Evolutionary conservation across 345 rosid species (phyloP), one percentile per base, ranked within the genome.

Genomic region (Eucalyptus tenuipes): DNA sequence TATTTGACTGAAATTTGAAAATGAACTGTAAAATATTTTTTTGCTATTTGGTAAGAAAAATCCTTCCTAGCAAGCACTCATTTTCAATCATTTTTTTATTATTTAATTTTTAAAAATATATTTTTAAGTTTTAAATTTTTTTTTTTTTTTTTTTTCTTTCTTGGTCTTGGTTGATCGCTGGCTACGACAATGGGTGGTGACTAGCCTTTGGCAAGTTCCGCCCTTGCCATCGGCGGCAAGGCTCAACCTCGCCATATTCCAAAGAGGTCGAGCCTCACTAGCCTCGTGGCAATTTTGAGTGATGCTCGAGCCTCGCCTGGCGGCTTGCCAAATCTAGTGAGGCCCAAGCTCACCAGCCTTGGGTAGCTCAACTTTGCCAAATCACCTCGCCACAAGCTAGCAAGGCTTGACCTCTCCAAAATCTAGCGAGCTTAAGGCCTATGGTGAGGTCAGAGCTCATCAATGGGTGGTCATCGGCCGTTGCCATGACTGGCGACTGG

Each of bases 381-480:
- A 52, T 52, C 57, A 52, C 2, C 57, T 52, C 10, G 0, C 25
- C 57, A 52, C 57, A 18, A 52, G 4, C 24, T 0, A 0, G 55
- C 24, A 18, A 18, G 55, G 55, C 57, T 52, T 1, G 24, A 52
- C 2, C 57, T 52, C 4, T 17, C 0, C 9, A 52, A 0, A 52
- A 52, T 17, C 1, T 52, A 52, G 24, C 0, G 9, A 52, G 55
- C 24, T 50, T 0, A 7, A 50, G 55, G 22, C 55, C 2, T 7
- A 0, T 50, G 55, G 22, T 50, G 55, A 17, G 55, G 55, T 50
- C 9, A 6, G 0, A 50, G 55, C 55, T 50, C 55, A 7, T 52
- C 10, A 18, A 7, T 52, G 55, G 55, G 24, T 0, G 0, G 0
- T 52, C 10, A 0, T 52, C 0, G 0, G 0, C 24, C 57, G 0